phyloP scores from a whole-genome alignment of 805 yeast species.

The Ascoidea rubescens region DNA sequence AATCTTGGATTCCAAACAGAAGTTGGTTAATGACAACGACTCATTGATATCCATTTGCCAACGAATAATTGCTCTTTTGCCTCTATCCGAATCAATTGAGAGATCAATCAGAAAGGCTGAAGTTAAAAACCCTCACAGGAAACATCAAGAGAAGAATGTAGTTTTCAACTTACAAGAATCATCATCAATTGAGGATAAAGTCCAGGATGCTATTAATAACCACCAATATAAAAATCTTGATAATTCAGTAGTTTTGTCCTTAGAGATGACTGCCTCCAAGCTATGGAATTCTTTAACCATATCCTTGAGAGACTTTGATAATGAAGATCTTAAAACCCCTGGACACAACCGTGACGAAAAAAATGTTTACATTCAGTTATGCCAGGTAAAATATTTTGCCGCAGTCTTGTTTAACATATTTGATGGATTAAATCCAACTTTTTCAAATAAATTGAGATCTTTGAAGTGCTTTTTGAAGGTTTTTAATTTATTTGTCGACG shows the following conservation, averaged over 20 bases:
- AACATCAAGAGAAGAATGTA: background rate
- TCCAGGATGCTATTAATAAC: background rate
- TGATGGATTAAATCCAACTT: slow-evolving; percentile 15
- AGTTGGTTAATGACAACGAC: too few species aligned
- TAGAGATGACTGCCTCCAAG: slow-evolving; percentile 13
- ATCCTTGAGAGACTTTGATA: slow-evolving; percentile 13
- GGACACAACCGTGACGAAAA: slow-evolving; percentile 6
- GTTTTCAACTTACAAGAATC: background rate
- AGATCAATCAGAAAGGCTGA: background rate
- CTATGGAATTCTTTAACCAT: slow-evolving; percentile 24
- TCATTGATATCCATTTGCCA: background rate
- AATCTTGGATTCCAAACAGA: background rate
- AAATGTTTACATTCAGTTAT: too few species aligned
- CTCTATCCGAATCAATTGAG: background rate
- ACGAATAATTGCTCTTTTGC: background rate
- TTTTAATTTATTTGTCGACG: slow-evolving; percentile 19
- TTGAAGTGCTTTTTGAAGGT: slow-evolving; percentile 19
- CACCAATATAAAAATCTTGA: too few species aligned
- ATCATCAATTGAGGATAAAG: background rate
- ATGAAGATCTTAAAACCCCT: slow-evolving; percentile 1
- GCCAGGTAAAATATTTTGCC: slow-evolving; percentile 16
- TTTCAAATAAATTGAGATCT: slow-evolving; percentile 16
- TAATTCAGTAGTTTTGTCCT: background rate
- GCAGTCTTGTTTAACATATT: slow-evolving; percentile 19
- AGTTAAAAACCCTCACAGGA: too few species aligned